These are phyloP conservation scores for Dichomitus squalens DNA, from an alignment of 1,284 basidiomycete genomes.

Conservation along the genomic window DNA sequence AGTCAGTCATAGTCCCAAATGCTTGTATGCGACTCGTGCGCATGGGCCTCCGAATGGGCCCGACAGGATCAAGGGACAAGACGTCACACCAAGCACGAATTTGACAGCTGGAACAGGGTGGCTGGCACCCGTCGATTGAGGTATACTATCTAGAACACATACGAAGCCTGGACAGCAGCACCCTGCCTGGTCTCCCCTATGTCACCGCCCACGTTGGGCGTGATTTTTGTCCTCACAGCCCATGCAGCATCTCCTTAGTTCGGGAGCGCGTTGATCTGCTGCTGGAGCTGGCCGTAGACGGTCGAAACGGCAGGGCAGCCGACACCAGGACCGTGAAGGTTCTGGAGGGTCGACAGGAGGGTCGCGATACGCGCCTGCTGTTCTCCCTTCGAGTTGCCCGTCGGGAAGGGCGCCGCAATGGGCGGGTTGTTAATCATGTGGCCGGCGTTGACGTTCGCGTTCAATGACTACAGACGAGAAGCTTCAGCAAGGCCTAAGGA, in stretches of 20 bases:
- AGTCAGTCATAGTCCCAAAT: too few relatives aligned
- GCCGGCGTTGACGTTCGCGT: slow-evolving; percentile 33
- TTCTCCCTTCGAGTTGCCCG: slow-evolving; percentile 28
- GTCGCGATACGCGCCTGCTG: slow-evolving; percentile 31
- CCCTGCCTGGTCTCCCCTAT: background rate
- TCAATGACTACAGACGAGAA: slow-evolving; percentile 21
- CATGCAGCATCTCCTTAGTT: background rate
- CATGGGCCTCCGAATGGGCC: too few relatives aligned
- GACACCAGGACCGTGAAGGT: slow-evolving; percentile 34
- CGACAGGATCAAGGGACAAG: background rate
- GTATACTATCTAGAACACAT: slow-evolving; percentile 19
- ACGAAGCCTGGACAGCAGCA: background rate
- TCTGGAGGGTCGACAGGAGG: slow-evolving; percentile 35
- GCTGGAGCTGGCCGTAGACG: slow-evolving; percentile 33
- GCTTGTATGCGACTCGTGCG: too few relatives aligned
- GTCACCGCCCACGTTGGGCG: background rate
- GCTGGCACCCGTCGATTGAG: slow-evolving; percentile 23
- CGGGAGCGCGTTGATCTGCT: slow-evolving; percentile 27
- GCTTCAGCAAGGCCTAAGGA: background rate
- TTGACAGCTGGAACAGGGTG: slow-evolving; percentile 24
- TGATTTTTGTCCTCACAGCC: too few relatives aligned
- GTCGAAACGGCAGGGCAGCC: slow-evolving; percentile 37
- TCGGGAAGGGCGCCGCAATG: slow-evolving; percentile 31
- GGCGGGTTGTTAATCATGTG: slow-evolving; percentile 32
- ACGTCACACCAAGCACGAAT: background rate